Evolutionary conservation across 495 filamentous ascomycete species (phyloP), one percentile per base, ranked within the genome.

Genomic region (Aspergillus ostianus): DNA sequence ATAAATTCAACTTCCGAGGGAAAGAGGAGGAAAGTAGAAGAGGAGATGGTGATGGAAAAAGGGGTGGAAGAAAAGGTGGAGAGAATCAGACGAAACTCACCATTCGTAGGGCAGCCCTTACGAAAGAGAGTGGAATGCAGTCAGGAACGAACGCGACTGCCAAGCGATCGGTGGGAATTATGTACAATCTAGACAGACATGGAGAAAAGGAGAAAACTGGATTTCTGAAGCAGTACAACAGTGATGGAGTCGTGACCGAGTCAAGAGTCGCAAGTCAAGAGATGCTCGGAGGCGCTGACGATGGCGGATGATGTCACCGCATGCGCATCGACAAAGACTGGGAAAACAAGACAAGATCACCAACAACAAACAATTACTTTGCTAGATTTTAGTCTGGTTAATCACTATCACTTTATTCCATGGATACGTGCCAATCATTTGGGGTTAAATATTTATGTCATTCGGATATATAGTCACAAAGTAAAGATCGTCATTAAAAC

Each of bases 401-500:
- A 2, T 2, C 23, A 4, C 23, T 26, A 26, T 26, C 23, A 26
- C 23, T 26, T 26, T 26, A 2, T 26, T 26, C 46, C 17, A 47
- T 47, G 46, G 29, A 4, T 7, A 1, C 29, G 10, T 15, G 9
- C 5, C 36, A 13, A 41, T 15, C 9, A 10, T 41, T 41, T 41
- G 29, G 29, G 1, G 36, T 41, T 41, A 8, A 41, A 53, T 21
- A 44, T 12, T 44, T 29, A 53, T 53, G 51, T 27, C 51, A 54
- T 45, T 49, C 17, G 32, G 45, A 17, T 54, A 41, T 41, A 41
- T 41, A 41, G 13, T 8, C 36, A 41, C 36, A 41, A 41, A 41
- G 36, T 41, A 41, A 41, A 41, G 52, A 54, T 44, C 52, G 52
- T 46, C 52, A 54, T 54, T 13, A 32, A 36, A 45, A 8, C 36